Base-by-base conservation (phyloP, 176 grass and related monocot species). In the Cymbopogon citratus region DNA sequence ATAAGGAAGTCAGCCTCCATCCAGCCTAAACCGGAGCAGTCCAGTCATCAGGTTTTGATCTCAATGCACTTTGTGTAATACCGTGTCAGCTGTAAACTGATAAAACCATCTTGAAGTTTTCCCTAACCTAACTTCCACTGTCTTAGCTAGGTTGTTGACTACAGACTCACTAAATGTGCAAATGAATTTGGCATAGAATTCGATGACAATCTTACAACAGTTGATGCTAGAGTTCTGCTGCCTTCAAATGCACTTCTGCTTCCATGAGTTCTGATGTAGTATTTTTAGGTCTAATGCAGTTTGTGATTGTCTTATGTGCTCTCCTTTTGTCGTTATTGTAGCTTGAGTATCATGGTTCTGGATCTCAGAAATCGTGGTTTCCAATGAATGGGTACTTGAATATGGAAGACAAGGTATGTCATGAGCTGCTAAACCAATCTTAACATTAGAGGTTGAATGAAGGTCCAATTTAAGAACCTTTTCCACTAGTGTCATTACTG, bases 151-250 rank as follows among this genome's bases (percentile, higher is more conserved):
- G 74, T 61, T 63, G 74, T 92, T 65, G 35, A 38, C 39, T 5
- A 24, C 54, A 59, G 9, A 25, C 9, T 71, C 10, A 76, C 89
- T 33, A 69, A 78, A 34, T 85, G 69, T 60, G 94, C 87, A 46
- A 84, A 56, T 16, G 91, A 97, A 69, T 97, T 97, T 19, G 90
- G 3, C n/a, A 25, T 83, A 13, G 74, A 84, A 76, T 66, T 82
- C 73, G 73, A 90, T 74, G 21, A 68, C 44, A 81, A 56, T 21
- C 86, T 82, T 77, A 79, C 88, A 69, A 26, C 75, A 54, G 46
- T 90, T 57, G 21, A 86, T 66, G 88, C 91, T 86, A 87, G 91
- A 81, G 60, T 94, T 84, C 60, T 94, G 23, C 71, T 80, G 27
- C 9, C 91, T 26, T 88, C 88, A 68, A 63, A 7, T 61, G 91